Evolutionary conservation across 2,329 filamentous ascomycete genomes (phyloP).

Genomic region (Aspergillus sojae): DNA sequence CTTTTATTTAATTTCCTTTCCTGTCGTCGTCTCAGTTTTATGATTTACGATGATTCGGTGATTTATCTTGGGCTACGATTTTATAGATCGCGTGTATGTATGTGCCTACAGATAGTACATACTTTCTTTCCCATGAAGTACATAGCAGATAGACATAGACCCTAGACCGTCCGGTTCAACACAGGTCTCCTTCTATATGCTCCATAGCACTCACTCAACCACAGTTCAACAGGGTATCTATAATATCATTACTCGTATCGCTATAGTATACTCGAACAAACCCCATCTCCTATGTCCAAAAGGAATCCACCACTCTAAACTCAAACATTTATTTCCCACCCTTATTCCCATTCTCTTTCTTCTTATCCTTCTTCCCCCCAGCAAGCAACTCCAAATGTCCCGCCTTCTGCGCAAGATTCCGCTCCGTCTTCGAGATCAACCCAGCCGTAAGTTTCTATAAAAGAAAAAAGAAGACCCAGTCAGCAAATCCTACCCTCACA

Average conservation of each 20-base stretch:
- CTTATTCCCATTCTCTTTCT: slow-evolving; percentile 38
- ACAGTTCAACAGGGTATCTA: slow-evolving; percentile 18
- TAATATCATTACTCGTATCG: slow-evolving; percentile 19
- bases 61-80: neutral
- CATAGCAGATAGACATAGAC: neutral
- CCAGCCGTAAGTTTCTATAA: slow-evolving; percentile 62
- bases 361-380: slow-evolving; percentile 65
- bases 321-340: slow-evolving; percentile 26
- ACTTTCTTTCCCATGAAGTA: slow-evolving; percentile 7
- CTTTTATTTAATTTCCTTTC: slow-evolving; percentile 11
- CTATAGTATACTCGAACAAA: slow-evolving; percentile 2
- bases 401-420: slow-evolving; percentile 65
- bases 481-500: neutral
- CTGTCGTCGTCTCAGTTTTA: slow-evolving; percentile 6
- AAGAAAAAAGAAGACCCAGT: neutral
- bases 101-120: slow-evolving; percentile 3
- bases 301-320: too few relatives aligned
- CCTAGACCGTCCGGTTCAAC: neutral
- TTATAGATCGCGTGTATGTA: slow-evolving; percentile 4
- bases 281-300: neutral
- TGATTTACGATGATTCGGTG: slow-evolving; percentile 15
- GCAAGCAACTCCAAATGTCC: slow-evolving; percentile 70
- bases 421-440: slow-evolving; percentile 67
- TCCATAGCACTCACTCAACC: too few relatives aligned
- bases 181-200: neutral